Evolutionary conservation across 768 basidiomycete species (phyloP), one percentile per base, ranked within the genome.

Genomic region (Multifurca ochricompacta): DNA sequence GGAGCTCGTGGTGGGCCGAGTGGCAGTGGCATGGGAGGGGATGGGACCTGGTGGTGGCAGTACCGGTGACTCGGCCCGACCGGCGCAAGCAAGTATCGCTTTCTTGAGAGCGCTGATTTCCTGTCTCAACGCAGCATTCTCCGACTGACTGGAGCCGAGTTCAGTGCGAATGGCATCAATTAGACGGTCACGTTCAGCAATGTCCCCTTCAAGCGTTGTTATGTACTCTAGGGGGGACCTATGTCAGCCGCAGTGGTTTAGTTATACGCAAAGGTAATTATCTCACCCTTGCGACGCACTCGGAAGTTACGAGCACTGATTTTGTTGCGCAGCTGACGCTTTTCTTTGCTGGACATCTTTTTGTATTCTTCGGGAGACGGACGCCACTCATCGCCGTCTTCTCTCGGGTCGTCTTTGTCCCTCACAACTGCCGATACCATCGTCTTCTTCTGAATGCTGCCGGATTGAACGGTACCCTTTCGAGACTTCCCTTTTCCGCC

Each of bases 341-440:
- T 98, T 74, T 98, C 94, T 72, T 96, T 98, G 64, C 83, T 86
- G 4, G 82, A 82, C 80, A 99, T 89, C 69, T 92, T 97, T 68
- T 89, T 85, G 73, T 97, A 96, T 59, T 93, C 92, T 62, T 96
- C 95, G 0, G 92, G 87, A 8, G 82, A 79, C 3, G 90, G 91
- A 49, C 89, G 78, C 87, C 89, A 91, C 60, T 91, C 87, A 43
- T 85, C 85, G 8, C 85, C 78, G 6, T 84, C 71, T 5, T 56
- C 54, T 23, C 79, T 79, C 40, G 79, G 76, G 10, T 80, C 76
- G 39, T 77, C 76, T 10, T 57, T 59, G 56, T 73, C 72, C 57
- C 71, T 71, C 48, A 70, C 70, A 18, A 67, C 66, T 2, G 70
- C 65, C 4, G 66, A 54, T 48, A 67, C 35, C 16, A 68, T 52